These are phyloP conservation scores for Stephanodiscus triporus DNA, from an alignment of 108 stramenopile species.

Conservation along the genomic window DNA sequence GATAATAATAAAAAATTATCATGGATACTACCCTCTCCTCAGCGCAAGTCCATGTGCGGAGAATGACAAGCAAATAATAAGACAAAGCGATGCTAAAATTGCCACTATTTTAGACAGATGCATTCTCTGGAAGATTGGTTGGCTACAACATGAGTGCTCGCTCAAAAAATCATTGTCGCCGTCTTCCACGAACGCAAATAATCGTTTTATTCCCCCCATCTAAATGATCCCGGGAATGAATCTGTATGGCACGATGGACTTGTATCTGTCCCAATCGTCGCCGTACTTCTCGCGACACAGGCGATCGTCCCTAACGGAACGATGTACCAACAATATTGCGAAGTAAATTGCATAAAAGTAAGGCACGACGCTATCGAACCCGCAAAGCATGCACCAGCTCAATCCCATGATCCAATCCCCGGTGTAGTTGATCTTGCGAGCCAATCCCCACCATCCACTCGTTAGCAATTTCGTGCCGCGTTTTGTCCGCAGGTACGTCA, in stretches of 20 bases:
- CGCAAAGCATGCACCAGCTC: conserved; percentile 95
- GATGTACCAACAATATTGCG: conserved; percentile 92
- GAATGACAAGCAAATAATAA: too few species aligned
- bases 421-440: conserved; percentile 99
- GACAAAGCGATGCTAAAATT: too few species aligned
- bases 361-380: conserved; percentile 88
- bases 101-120: too few species aligned
- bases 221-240: conserved; percentile 95
- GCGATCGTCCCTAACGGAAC: conserved; percentile 95
- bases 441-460: conserved; percentile 97
- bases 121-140: too few species aligned
- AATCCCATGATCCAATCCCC: conserved; percentile 98
- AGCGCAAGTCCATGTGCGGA: too few species aligned
- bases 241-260: conserved; percentile 88
- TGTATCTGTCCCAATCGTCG: conserved; percentile 95
- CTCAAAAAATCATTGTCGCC: too few species aligned
- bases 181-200: not conserved
- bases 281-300: conserved; percentile 96
- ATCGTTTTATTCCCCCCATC: not conserved
- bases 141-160: too few species aligned
- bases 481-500: conserved; percentile 77
- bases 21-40: too few species aligned
- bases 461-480: conserved; percentile 90
- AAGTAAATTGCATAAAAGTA: conserved; percentile 98
- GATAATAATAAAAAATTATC: too few species aligned